Base-by-base conservation (phyloP, 2,329 filamentous ascomycete genomes). In the Colletotrichum lini region DNA sequence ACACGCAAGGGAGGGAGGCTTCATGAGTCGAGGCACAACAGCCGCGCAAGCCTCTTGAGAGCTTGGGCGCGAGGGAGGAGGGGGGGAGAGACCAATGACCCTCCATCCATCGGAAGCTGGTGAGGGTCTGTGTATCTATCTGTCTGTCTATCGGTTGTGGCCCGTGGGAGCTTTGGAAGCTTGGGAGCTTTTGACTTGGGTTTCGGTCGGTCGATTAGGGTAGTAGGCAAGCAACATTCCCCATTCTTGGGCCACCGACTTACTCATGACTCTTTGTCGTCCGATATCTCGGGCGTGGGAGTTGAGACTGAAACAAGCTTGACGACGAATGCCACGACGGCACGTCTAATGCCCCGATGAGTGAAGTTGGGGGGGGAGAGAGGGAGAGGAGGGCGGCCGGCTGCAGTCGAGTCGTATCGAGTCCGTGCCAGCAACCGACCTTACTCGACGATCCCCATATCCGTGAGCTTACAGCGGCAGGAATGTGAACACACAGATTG, bases 371-470 rank as follows among this genome's bases (percentile, higher is more conserved):
- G 16, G 26, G 42, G 21, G 40, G 10, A 21, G 12, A 13, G 49
- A 15, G 5, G 50, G 45, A 8, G 10, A 12, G 4, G 15, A 44
- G 45, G 35, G 16, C 65, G 26, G 30, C 68, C 68, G 58, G 68
- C 65, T 63, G 58, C 68, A 57, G 18, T 53, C 21, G 58, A 69
- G 65, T 68, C 68, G 65, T 40, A 63, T 64, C 53, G 58, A 58
- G 58, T 63, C 69, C 58, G 69, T 69, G 65, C 69, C 52, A 64
- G 40, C 44, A 40, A 63, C 53, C 26, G 65, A 8, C 57, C 65
- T 69, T 56, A 69, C 65, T 72, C 69, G 69, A 64, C 58, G 69
- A 72, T 72, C 69, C 35, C 30, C 1, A 40, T 40, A 5, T 18
- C 15, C 42, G 9, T 15, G 23, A 30, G 23, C 15, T 38, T 16